phyloP scores from a whole-genome alignment of 2,329 filamentous ascomycete genomes.

The Parafenestella ontariensis region DNA sequence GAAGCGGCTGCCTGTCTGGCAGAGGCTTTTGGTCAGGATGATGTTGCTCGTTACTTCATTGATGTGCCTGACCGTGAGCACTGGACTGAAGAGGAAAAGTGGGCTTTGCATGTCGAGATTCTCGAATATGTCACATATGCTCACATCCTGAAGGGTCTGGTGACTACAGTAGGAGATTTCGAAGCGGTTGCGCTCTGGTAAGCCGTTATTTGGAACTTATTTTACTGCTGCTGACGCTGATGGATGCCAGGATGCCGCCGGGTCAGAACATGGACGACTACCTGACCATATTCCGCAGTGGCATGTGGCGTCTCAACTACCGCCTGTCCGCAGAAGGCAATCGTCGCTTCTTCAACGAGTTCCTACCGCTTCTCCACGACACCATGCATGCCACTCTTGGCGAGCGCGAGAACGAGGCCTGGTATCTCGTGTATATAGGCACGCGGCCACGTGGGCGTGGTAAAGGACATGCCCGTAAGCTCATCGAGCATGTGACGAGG shows the following conservation, averaged over 20 bases:
- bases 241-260: conserved; percentile 70
- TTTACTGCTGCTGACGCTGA: conserved; percentile 10
- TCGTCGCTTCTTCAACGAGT: conserved; percentile 77
- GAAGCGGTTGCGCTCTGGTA: conserved; percentile 82
- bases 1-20: conserved; percentile 75
- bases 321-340: conserved; percentile 75
- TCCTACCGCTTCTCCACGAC: conserved; percentile 75
- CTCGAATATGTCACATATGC: conserved; percentile 80
- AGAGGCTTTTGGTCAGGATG: conserved; percentile 78
- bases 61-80: conserved; percentile 71
- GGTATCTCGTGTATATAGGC: conserved; percentile 85
- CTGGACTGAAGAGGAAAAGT: conserved; percentile 71
- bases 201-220: conserved; percentile 38
- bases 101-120: conserved; percentile 77
- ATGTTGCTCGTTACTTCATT: conserved; percentile 76
- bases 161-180: conserved; percentile 77
- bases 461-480: conserved; percentile 74
- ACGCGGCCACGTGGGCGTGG: conserved; percentile 74
- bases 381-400: conserved; percentile 75
- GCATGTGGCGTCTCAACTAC: conserved; percentile 79
- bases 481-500: conserved; percentile 72
- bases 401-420: conserved; percentile 69
- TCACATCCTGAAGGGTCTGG: conserved; percentile 76
- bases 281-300: conserved; percentile 74
- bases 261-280: conserved; percentile 76